Evolutionary conservation across 257 asterid genomes (phyloP).

Genomic region (Euphrasia confusa): DNA sequence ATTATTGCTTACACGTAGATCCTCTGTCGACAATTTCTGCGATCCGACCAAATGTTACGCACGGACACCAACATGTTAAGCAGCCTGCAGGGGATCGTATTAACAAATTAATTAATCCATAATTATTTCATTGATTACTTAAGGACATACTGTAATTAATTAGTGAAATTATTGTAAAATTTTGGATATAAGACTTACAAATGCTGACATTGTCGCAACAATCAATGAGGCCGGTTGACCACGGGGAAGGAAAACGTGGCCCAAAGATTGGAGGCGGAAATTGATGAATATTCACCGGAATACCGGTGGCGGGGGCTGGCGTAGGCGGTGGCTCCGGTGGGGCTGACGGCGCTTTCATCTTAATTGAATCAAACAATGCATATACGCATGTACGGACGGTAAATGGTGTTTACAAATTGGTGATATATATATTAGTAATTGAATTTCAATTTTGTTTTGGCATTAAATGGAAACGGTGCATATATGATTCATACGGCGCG

Average conservation of each 20-base stretch:
- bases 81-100: constrained; percentile 34
- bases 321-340: constrained; percentile 26
- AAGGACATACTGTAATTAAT: background rate
- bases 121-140: background rate
- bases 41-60: constrained; percentile 62
- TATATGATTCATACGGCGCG: background rate
- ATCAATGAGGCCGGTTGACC: constrained; percentile 52
- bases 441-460: background rate
- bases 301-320: constrained; percentile 20
- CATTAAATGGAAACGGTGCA: constrained; percentile 23
- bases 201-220: constrained; percentile 38
- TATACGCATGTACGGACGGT: background rate
- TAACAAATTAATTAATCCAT: background rate
- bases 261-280: constrained; percentile 18
- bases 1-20: constrained; percentile 41
- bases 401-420: background rate
- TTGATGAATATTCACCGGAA: constrained; percentile 2
- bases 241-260: constrained; percentile 27
- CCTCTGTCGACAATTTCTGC: constrained; percentile 68
- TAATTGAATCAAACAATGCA: background rate
- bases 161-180: background rate
- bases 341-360: constrained; percentile 27
- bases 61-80: constrained; percentile 67
- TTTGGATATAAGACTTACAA: constrained; percentile 30
- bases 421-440: no score